Conservation (phyloP, 192 early-diverging fungal genomes). For the Podila clonocystis region DNA sequence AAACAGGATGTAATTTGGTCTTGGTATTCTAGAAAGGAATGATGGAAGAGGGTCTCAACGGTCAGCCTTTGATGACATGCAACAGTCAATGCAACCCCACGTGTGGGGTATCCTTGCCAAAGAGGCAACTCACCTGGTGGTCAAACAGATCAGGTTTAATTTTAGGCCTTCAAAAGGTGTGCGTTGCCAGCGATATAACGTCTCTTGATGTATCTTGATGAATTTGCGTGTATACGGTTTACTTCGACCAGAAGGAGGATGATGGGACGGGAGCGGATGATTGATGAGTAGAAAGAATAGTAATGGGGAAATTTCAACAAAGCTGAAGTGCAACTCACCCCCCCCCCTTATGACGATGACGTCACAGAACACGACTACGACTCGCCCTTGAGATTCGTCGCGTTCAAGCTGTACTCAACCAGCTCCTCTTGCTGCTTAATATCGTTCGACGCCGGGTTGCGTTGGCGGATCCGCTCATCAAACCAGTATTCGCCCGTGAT, state of each 20-base stretch:
- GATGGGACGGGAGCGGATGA: no score
- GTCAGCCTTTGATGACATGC: no score
- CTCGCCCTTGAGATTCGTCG: slow-evolving; percentile 3
- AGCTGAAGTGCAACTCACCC: no score
- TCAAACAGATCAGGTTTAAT: no score
- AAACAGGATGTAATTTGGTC: neutral
- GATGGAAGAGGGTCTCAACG: neutral
- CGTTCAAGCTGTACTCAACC: slow-evolving; percentile 24
- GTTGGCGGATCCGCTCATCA: slow-evolving; percentile 42
- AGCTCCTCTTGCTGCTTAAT: slow-evolving; percentile 21
- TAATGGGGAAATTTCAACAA: no score
- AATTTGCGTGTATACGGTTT: no score
- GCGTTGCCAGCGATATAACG: neutral
- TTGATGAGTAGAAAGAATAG: no score
- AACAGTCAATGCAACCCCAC: no score
- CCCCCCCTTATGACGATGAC: no score
- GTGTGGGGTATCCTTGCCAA: neutral
- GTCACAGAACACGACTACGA: no score
- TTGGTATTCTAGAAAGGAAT: neutral
- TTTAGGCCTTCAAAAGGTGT: neutral
- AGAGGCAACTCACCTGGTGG: neutral
- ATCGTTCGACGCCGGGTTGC: slow-evolving; percentile 32
- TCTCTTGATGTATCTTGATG: no score
- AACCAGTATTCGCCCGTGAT: slow-evolving; percentile 50
- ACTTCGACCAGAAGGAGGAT: no score